A percentile compares a stretch with the other conserved stretches of the same genome.
Conservation (phyloP, 2,329 filamentous ascomycete species). For the Colletotrichum echinochloae region DNA sequence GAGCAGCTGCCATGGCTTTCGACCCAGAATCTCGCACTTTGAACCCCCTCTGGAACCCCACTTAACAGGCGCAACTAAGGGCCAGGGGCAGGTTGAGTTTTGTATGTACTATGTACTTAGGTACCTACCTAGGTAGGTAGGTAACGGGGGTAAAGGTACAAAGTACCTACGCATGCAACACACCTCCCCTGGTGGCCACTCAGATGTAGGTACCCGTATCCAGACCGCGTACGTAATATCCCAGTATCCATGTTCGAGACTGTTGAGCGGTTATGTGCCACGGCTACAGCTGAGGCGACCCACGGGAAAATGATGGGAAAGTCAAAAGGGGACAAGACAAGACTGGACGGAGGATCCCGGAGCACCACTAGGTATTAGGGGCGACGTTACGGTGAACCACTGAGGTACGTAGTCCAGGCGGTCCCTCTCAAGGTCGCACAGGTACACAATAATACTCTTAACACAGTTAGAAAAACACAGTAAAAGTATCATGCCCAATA, state of each 20-base stretch:
- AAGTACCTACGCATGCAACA: neutral
- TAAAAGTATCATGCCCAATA: no score
- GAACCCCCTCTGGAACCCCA: slow-evolving; percentile 9
- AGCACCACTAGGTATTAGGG: neutral
- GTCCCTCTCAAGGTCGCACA: no score
- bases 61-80: slow-evolving; percentile 27
- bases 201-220: slow-evolving; percentile 15
- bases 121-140: no score
- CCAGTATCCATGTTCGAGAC: slow-evolving; percentile 31
- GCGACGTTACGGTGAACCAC: neutral
- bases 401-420: no score
- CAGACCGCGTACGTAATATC: slow-evolving; percentile 33
- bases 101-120: no score
- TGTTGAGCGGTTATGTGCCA: slow-evolving; percentile 6
- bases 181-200: no score
- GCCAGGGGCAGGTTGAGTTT: neutral
- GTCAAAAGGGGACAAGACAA: neutral
- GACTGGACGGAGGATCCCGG: neutral
- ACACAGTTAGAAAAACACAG: no score
- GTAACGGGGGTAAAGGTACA: neutral
- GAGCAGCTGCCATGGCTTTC: slow-evolving; percentile 28
- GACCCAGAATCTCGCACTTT: neutral
- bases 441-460: no score
- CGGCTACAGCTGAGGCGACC: neutral
- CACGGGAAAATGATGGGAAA: slow-evolving; percentile 17